These are phyloP conservation scores for Triangularia verruculosa DNA, from an alignment of 2,329 filamentous ascomycete genomes.

Conservation along the genomic window DNA sequence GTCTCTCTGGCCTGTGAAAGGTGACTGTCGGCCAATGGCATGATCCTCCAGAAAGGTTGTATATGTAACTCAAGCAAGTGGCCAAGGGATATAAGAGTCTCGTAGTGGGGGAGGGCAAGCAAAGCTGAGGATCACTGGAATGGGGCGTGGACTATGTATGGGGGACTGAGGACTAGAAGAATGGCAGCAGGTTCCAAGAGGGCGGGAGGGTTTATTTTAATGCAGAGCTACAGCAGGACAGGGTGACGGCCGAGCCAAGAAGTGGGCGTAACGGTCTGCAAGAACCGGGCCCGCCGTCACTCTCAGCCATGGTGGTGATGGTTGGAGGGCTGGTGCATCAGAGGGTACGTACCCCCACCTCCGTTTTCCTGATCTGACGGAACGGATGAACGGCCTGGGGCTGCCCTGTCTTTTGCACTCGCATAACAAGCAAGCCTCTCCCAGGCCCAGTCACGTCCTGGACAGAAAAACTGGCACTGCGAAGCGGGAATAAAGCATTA, in stretches of 20 bases:
- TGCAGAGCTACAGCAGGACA: slow-evolving; percentile 14
- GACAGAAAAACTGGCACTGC: too few relatives aligned
- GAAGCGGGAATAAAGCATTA: too few relatives aligned
- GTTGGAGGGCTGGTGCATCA: slow-evolving; percentile 5
- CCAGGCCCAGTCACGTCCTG: too few relatives aligned
- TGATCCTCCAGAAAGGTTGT: slow-evolving; percentile 9
- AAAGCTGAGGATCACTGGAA: slow-evolving; percentile 12
- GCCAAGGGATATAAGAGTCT: slow-evolving; percentile 15
- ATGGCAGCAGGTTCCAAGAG: slow-evolving; percentile 7
- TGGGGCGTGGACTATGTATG: slow-evolving; percentile 11
- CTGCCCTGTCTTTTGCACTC: slow-evolving; percentile 1
- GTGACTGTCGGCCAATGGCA: slow-evolving; percentile 23
- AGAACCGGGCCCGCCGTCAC: slow-evolving; percentile 17
- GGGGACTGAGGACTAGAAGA: slow-evolving; percentile 5
- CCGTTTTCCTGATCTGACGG: slow-evolving; percentile 15
- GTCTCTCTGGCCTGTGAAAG: slow-evolving; percentile 14
- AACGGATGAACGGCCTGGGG: slow-evolving; percentile 17
- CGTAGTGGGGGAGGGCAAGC: background rate
- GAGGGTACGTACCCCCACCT: slow-evolving; percentile 11
- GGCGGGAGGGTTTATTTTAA: slow-evolving; percentile 23
- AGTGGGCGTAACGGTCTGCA: slow-evolving; percentile 22
- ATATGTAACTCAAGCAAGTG: background rate
- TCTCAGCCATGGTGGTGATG: slow-evolving; percentile 11
- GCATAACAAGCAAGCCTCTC: slow-evolving; percentile 13
- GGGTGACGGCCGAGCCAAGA: slow-evolving; percentile 12